Base-by-base conservation (phyloP, 2,329 filamentous ascomycete species). In the Tolypocladium sp. region DNA sequence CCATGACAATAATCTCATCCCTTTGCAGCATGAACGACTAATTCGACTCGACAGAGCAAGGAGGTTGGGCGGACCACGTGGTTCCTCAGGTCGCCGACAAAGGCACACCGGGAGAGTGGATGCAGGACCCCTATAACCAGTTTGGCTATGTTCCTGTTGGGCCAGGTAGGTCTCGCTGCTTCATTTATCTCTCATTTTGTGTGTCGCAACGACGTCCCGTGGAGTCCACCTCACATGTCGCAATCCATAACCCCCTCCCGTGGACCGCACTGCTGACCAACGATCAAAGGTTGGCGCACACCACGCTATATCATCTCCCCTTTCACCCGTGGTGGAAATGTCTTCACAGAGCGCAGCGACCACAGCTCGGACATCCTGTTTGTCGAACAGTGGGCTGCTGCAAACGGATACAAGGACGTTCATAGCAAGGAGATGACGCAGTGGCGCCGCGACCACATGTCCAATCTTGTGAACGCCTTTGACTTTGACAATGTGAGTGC, bases 291-390 rank as follows among this genome's bases (percentile, higher is more conserved):
- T 25, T 76, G 79, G 64, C 78, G 80, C 17, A 69, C 79, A 4
- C 79, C 80, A 0, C 78, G 82, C 62, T 78, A 78, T 62, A 80
- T 82, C 65, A 72, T 82, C 57, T 82, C 80, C 1, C 80, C 80
- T 0, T 82, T 78, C 75, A 82, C 79, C 1, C 77, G 79, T 9
- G 79, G 80, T 33, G 77, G 76, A 17, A 73, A 80, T 33, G 78
- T 82, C 4, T 82, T 82, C 62, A 80, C 78, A 8, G 80, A 82
- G 67, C 76, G 76, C 33, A 74, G 76, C 7, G 80, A 82, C 62
- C 80, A 82, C 66, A 80, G 75, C 57, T 82, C 79, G 0, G 79
- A 82, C 58, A 80, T 82, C 38, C 68, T 80, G 60, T 82, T 82
- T 62, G 63, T 83, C 5, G 80, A 82, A 66, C 65, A 77, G 60